These are phyloP conservation scores for Psilocybe azurescens DNA, from an alignment of 768 basidiomycete genomes.

Conservation along the genomic window DNA sequence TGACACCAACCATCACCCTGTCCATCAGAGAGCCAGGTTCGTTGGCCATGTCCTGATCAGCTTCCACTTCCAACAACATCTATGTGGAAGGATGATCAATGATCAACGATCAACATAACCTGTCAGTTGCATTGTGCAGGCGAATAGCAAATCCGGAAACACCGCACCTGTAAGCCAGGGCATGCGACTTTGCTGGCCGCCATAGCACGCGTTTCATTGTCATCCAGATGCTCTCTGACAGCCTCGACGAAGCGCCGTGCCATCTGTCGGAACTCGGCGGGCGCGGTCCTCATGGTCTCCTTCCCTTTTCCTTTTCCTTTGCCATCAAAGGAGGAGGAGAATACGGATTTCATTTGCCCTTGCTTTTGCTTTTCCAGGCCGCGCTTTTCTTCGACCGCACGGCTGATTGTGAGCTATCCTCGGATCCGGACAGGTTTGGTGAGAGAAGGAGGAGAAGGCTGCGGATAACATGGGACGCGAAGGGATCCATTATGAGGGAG, in stretches of 20 bases:
- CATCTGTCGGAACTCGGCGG: slow-evolving; percentile 53
- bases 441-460: slow-evolving; percentile 80
- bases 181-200: slow-evolving; percentile 80
- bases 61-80: slow-evolving; percentile 87
- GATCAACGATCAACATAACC: not conserved
- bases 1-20: slow-evolving; percentile 74
- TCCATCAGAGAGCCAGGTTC: slow-evolving; percentile 81
- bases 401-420: slow-evolving; percentile 39
- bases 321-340: slow-evolving; percentile 44
- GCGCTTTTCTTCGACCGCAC: slow-evolving; percentile 87
- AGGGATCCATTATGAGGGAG: slow-evolving; percentile 79
- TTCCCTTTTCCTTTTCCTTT: slow-evolving; percentile 45
- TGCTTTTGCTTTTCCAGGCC: slow-evolving; percentile 81
- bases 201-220: slow-evolving; percentile 78
- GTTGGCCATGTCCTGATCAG: slow-evolving; percentile 62
- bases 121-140: slow-evolving; percentile 13
- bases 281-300: slow-evolving; percentile 33
- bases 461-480: slow-evolving; percentile 90
- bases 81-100: slow-evolving; percentile 37
- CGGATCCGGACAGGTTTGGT: slow-evolving; percentile 53
- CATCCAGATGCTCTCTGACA: slow-evolving; percentile 57
- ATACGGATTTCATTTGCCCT: slow-evolving; percentile 81
- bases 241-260: slow-evolving; percentile 52
- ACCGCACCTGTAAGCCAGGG: slow-evolving; percentile 69
- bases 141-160: not conserved